Base-by-base conservation (phyloP, 306 rosid species). In the Senna siamea region DNA sequence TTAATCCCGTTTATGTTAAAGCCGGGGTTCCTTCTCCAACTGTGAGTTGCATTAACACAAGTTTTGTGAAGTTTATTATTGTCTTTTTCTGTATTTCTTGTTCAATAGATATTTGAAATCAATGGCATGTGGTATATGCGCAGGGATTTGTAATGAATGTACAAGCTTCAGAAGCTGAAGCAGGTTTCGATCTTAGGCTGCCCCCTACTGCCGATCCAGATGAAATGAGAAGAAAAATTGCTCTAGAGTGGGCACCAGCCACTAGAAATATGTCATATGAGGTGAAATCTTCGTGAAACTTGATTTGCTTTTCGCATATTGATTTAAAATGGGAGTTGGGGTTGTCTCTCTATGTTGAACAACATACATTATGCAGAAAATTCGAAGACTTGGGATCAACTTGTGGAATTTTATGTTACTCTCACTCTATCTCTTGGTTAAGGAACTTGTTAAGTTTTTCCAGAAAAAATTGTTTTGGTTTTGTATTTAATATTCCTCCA, bases 81-180 rank as follows among this genome's bases (percentile, higher is more conserved):
- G 8, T 18, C 2, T 22, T n/a, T 28, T n/a, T 37, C 0, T 35
- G 48, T 32, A 40, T 19, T 51, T 19, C 13, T 35, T 58, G 46
- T 7, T 56, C 26, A 8, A 18, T 10, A 17, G 6, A 37, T 37
- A 37, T 58, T 76, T n/a, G 19, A 37, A 68, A 53, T 79, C 18
- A 17, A 47, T 66, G 66, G 17, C 38, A 47, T 11, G 62, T 43
- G 28, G 40, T 57, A 50, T 59, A 74, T 74, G 72, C 80, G 74
- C 82, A 90, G 96, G 98, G 94, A 32, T 93, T 89, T 84, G 89
- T 56, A 50, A 93, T 93, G 98, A 93, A 94, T 54, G 77, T 91
- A 85, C 98, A 89, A 71, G 95, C 98, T 55, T 94, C 96, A 0
- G 96, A 86, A 77, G 98, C 96, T 0, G 98, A 91, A 37, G 98